phyloP scores from a whole-genome alignment of 768 basidiomycete species.

The Leucosporidium scottii region DNA sequence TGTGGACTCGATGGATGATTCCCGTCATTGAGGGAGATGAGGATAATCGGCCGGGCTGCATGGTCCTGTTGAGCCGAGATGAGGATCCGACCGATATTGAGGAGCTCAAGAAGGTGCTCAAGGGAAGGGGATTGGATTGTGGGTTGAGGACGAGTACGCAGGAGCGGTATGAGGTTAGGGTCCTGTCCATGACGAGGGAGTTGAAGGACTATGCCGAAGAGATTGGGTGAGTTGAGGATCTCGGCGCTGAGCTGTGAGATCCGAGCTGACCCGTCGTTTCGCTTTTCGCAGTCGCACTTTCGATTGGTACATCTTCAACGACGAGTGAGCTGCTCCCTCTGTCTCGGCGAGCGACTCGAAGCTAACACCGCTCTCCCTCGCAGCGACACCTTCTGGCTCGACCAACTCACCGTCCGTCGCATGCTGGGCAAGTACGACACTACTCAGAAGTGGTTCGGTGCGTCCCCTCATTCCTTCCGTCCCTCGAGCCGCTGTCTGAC shows the following conservation, averaged over 20 bases:
- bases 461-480: background rate
- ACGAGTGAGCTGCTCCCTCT: slow-evolving; percentile 20
- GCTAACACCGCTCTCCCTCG: no score
- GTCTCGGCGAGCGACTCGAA: background rate
- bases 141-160: slow-evolving; percentile 15
- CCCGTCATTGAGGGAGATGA: background rate
- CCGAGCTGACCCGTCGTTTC: background rate
- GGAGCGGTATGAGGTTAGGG: slow-evolving; percentile 34
- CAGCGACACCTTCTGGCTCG: slow-evolving; percentile 35
- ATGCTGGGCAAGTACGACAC: slow-evolving; percentile 27
- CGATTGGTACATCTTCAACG: slow-evolving; percentile 34
- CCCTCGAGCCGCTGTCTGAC: no score
- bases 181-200: slow-evolving; percentile 30
- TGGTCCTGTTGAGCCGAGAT: slow-evolving; percentile 27
- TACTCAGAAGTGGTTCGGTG: slow-evolving; percentile 18
- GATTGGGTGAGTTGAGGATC: slow-evolving; percentile 4
- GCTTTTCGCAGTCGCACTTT: background rate
- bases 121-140: slow-evolving; percentile 15
- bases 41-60: slow-evolving; percentile 16
- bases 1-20: slow-evolving; percentile 25
- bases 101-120: slow-evolving; percentile 9
- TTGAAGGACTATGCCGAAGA: slow-evolving; percentile 22
- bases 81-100: slow-evolving; percentile 16
- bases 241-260: no score
- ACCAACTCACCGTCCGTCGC: slow-evolving; percentile 19